Base-by-base conservation (phyloP, 208 protist genomes). In the Trichomonas gallinae region DNA sequence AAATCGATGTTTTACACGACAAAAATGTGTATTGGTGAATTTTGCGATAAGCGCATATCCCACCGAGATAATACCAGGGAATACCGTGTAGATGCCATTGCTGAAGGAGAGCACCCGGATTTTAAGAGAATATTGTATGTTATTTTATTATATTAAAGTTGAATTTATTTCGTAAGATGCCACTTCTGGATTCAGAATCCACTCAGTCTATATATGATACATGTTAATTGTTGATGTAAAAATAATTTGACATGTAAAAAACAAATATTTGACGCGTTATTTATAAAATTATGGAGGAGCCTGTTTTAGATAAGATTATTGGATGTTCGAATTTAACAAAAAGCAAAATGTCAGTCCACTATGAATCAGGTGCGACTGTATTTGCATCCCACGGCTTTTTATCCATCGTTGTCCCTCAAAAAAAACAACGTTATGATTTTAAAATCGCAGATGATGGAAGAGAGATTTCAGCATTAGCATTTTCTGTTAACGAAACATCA, bases 331-430 rank as follows among this genome's bases (percentile, higher is more conserved):
- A 21, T 38, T 34, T 93, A 15, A 51, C 11, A 34, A 34, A 44
- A 93, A 58, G n/a, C n/a, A 93, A 93, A 23, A 34, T 93, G n/a
- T 48, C 44, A 51, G 40, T 93, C 26, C 87, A 93, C 31, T 93
- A 93, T 38, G 45, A 93, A 93, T 58, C 87, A 58, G 87, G 44
- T 38, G 87, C 87, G 45, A 48, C 40, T 23, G 87, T 42, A 11
- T 93, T 93, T 93, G 23, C 87, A 51, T 48, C 40, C 44, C 87
- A 93, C 31, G 36, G 87, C 34, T 93, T 93, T 93, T 93, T 93
- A 44, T 93, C 87, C 0, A 51, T 93, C 3, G 44, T 93, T 42
- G 42, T 93, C n/a, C 87, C 87, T 48, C 42, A 93, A 93, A 44
- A 93, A 15, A 34, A 93, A 58, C 40, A 93, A 42, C 40, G 87